Evolutionary conservation across 2,329 filamentous ascomycete species (phyloP).

Genomic region (Fusarium robinianum): DNA sequence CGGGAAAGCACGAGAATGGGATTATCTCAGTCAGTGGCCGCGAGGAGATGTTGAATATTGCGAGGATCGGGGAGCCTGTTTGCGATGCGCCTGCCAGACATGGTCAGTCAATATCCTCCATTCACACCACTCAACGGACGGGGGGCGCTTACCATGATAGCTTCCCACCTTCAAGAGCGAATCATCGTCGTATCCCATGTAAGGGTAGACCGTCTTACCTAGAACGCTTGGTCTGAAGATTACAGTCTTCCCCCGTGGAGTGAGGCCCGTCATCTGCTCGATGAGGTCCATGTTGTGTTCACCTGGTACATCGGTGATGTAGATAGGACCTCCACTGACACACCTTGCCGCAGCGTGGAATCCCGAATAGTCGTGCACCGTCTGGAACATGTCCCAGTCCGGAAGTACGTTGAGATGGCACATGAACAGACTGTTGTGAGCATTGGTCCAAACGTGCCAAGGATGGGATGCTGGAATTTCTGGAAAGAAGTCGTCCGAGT

Average conservation of each 20-base stretch:
- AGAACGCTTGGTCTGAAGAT: conserved; percentile 78
- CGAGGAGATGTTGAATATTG: conserved; percentile 79
- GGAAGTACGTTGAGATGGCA: conserved; percentile 85
- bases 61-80: conserved; percentile 77
- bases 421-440: conserved; percentile 82
- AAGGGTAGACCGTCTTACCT: conserved; percentile 74
- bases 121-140: neutral
- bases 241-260: conserved; percentile 72
- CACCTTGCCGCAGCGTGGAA: conserved; percentile 92
- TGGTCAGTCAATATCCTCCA: conserved; percentile 5
- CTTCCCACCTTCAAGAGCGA: conserved; percentile 76
- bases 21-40: conserved; percentile 69
- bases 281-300: conserved; percentile 78
- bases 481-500: conserved; percentile 92
- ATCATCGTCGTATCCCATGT: conserved; percentile 75
- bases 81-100: conserved; percentile 49
- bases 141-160: conserved; percentile 67
- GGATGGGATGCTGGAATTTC: conserved; percentile 78
- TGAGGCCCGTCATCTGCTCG: conserved; percentile 77
- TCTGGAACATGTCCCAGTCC: conserved; percentile 78
- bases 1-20: conserved; percentile 72
- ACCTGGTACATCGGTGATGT: conserved; percentile 89
- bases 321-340: conserved; percentile 88
- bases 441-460: conserved; percentile 96
- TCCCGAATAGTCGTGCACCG: conserved; percentile 67